Conservation (phyloP, 768 basidiomycete genomes). For the Suillus hirtellus region DNA sequence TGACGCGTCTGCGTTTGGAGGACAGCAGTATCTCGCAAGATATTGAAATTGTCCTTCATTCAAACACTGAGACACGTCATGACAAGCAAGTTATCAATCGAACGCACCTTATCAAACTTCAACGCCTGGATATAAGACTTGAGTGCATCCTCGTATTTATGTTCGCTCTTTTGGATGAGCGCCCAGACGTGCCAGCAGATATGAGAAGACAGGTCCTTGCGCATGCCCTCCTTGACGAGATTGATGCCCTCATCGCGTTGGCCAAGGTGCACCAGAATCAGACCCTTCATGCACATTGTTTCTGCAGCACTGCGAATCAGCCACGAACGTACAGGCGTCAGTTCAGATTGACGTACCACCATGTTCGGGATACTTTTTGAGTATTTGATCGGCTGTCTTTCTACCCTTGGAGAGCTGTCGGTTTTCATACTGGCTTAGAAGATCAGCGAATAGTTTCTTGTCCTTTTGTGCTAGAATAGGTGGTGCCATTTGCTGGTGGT, state of each 20-base stretch:
- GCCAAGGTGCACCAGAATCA: slow-evolving; percentile 80
- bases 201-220: slow-evolving; percentile 81
- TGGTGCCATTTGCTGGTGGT: slow-evolving; percentile 21
- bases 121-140: slow-evolving; percentile 91
- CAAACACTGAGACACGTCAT: slow-evolving; percentile 9
- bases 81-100: slow-evolving; percentile 2
- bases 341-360: slow-evolving; percentile 64
- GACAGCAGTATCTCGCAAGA: slow-evolving; percentile 86
- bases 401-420: slow-evolving; percentile 86
- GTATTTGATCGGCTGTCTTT: slow-evolving; percentile 89
- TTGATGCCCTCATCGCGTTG: slow-evolving; percentile 79
- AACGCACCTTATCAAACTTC: slow-evolving; percentile 80
- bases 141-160: slow-evolving; percentile 91
- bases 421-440: slow-evolving; percentile 85
- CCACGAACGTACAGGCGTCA: neutral
- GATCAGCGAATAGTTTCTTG: slow-evolving; percentile 79
- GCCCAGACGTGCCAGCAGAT: slow-evolving; percentile 99
- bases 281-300: slow-evolving; percentile 95
- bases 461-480: slow-evolving; percentile 74
- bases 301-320: slow-evolving; percentile 48
- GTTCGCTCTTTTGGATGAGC: slow-evolving; percentile 90
- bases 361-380: slow-evolving; percentile 95
- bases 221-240: slow-evolving; percentile 81
- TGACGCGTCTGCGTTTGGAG: slow-evolving; percentile 86
- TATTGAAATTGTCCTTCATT: slow-evolving; percentile 86